A percentile compares a stretch with the other conserved stretches of the same genome.
These are phyloP conservation scores for Linnemannia exigua DNA, from an alignment of 192 early-diverging fungal genomes.

Conservation along the genomic window DNA sequence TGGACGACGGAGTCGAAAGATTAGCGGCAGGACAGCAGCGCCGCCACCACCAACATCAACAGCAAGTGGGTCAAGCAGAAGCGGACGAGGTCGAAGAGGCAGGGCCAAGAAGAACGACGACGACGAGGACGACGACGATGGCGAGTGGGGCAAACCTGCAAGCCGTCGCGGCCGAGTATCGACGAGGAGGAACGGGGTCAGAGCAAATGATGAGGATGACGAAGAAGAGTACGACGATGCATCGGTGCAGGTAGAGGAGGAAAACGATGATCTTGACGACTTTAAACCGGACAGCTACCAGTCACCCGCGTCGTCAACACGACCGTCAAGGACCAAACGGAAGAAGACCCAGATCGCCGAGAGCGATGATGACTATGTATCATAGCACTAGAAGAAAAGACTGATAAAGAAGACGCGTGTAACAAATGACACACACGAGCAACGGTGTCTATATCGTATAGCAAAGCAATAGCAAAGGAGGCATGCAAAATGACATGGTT, in stretches of 20 bases:
- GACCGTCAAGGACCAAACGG: constrained; percentile 31
- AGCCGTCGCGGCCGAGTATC: constrained; percentile 12
- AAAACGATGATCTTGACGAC: constrained; percentile 10
- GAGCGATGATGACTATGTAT: constrained; percentile 50
- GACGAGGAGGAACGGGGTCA: constrained; percentile 15
- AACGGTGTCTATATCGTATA: neutral
- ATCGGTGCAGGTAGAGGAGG: neutral
- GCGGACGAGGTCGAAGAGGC: constrained; percentile 22
- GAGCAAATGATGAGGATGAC: constrained; percentile 3
- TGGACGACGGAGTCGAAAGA: no score
- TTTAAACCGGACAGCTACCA: neutral
- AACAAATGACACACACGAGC: neutral
- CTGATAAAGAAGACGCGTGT: neutral
- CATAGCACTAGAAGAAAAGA: neutral
- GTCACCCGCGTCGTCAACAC: constrained; percentile 7
- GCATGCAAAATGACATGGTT: no score
- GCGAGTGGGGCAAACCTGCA: constrained; percentile 19
- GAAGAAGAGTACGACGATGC: neutral
- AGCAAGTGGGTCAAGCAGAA: neutral
- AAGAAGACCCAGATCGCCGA: constrained; percentile 40
- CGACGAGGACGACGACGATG: constrained; percentile 30
- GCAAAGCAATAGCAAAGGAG: no score
- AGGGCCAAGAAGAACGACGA: constrained; percentile 6
- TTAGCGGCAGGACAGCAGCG: no score
- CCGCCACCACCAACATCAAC: neutral